Evolutionary conservation across 257 asterid genomes (phyloP), one percentile per base, ranked within the genome.

Genomic region (Cinchona pubescens): DNA sequence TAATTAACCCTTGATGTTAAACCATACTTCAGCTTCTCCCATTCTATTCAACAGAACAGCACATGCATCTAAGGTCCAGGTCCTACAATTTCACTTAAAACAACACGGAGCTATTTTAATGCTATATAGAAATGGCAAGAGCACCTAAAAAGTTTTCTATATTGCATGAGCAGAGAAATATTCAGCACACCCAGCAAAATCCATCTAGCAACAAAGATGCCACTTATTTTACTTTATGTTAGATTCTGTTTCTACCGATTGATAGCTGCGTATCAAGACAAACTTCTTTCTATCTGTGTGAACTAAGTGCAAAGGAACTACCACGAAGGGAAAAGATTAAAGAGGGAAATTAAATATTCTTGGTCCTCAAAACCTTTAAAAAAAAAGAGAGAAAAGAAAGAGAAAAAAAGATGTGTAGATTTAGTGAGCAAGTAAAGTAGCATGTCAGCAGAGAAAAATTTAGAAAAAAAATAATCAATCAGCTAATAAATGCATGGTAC

Each of bases 401-500:
- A 38, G 30, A 60, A 64, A 69, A 30, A 34, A 37, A 76, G 25
- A 66, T 53, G 13, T 25, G 48, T 48, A 71, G 64, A 59, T 46
- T 7, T 69, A 18, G 7, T 32, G 42, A 70, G 40, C 58, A 43
- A 43, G n/a, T 40, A 43, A 25, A 23, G 34, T 13, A 25, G 37
- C n/a, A 68, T 0, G 14, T n/a, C 23, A n/a, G 4, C 27, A 25
- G 9, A 67, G 14, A 29, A 42, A n/a, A 8, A 18, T 23, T 4
- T 7, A 21, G 42, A 45, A 43, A n/a, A 58, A 73, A 25, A n/a
- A n/a, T n/a, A n/a, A n/a, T n/a, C n/a, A n/a, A 32, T 19, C 5
- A 29, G n/a, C 34, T n/a, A 35, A 16, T 25, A 58, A 53, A 15
- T 56, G 43, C 35, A 8, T 55, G 53, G n/a, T 64, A 79, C 99